phyloP scores from a whole-genome alignment of 106 monocot species.

The Dendrobium chrysotoxum region DNA sequence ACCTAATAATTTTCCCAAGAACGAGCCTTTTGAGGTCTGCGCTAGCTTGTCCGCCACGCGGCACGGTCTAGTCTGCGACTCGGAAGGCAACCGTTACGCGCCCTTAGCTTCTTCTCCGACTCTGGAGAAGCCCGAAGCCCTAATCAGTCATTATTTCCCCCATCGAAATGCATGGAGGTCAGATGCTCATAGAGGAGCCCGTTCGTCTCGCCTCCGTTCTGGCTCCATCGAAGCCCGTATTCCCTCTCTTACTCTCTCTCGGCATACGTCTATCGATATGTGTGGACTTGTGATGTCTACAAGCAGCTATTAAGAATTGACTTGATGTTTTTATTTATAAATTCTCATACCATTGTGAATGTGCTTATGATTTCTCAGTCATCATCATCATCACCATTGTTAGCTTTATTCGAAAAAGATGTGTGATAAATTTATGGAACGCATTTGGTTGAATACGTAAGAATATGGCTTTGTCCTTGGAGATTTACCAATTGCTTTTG shows the following conservation, averaged over 20 bases:
- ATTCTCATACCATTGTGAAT: background rate
- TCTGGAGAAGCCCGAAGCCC: too few species aligned
- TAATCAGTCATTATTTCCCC: background rate
- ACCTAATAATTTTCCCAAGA: too few species aligned
- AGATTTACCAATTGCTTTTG: background rate
- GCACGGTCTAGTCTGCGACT: too few species aligned
- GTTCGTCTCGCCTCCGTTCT: conserved; percentile 19
- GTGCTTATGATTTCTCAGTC: background rate
- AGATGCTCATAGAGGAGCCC: conserved; percentile 27
- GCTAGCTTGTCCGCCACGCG: too few species aligned
- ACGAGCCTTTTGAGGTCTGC: too few species aligned
- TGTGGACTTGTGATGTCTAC: too few species aligned
- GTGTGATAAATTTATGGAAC: background rate
- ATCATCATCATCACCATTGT: background rate
- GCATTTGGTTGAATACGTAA: background rate
- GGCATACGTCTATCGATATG: background rate
- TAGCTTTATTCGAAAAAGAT: background rate
- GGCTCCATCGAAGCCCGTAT: conserved; percentile 14
- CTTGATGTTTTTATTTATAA: too few species aligned
- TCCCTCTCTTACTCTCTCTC: background rate
- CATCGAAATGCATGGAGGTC: conserved; percentile 20
- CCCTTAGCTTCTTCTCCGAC: too few species aligned
- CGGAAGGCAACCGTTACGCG: too few species aligned
- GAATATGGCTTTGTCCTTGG: background rate
- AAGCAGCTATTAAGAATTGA: too few species aligned